These are phyloP conservation scores for Ophiosphaerella herpotricha DNA, from an alignment of 2,329 filamentous ascomycete species.

Conservation along the genomic window DNA sequence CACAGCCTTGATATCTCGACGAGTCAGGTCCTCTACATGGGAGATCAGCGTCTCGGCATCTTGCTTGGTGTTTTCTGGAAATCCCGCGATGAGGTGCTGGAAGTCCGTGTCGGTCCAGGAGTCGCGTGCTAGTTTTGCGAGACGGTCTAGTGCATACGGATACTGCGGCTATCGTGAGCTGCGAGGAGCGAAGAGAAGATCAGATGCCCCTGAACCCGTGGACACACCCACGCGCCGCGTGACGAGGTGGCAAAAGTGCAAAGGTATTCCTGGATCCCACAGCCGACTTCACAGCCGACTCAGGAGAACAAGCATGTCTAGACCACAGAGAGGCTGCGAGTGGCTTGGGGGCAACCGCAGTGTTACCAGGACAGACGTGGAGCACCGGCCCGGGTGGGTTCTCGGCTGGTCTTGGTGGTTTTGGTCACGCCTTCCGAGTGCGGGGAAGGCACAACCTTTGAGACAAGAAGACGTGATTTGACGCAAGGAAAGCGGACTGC, in stretches of 20 bases:
- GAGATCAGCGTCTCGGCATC: constrained; percentile 64
- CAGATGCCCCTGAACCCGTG: constrained; percentile 9
- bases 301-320: constrained; percentile 17
- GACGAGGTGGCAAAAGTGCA: constrained; percentile 28
- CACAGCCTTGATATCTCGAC: constrained; percentile 72
- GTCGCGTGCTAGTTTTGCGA: constrained; percentile 65
- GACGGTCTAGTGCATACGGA: constrained; percentile 72
- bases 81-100: constrained; percentile 69
- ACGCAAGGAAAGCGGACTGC: constrained; percentile 15
- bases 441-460: constrained; percentile 34
- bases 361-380: constrained; percentile 19
- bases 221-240: constrained; percentile 25
- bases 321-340: constrained; percentile 29
- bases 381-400: constrained; percentile 24
- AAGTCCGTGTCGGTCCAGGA: constrained; percentile 72
- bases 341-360: constrained; percentile 29
- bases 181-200: constrained; percentile 17
- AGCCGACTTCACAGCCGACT: constrained; percentile 22
- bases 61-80: constrained; percentile 66
- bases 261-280: constrained; percentile 18
- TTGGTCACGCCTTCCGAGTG: constrained; percentile 33
- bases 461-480: constrained; percentile 17
- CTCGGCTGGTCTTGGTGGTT: constrained; percentile 29
- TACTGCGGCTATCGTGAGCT: constrained; percentile 61
- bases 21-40: constrained; percentile 73